These are phyloP conservation scores for Pontederia crassipes DNA, from an alignment of 176 grass and related monocot genomes.

Conservation along the genomic window DNA sequence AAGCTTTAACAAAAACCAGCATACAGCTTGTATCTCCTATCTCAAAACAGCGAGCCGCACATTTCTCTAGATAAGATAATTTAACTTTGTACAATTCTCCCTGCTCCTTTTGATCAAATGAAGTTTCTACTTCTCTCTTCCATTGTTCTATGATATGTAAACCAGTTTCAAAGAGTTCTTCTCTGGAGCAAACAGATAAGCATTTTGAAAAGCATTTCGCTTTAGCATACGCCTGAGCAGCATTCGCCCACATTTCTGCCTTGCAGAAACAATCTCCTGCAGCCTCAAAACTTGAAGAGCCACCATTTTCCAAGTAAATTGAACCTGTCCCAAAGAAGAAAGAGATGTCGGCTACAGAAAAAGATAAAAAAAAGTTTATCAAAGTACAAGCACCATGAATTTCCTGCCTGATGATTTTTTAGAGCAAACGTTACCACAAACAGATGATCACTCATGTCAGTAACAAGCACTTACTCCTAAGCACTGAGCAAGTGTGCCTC, in stretches of 20 bases:
- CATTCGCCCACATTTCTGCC: slow-evolving; percentile 34
- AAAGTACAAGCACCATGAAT: not conserved
- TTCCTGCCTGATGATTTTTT: not conserved
- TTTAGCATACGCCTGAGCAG: slow-evolving; percentile 57
- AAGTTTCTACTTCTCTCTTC: slow-evolving; percentile 28
- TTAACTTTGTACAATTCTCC: slow-evolving; percentile 17
- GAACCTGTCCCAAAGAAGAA: slow-evolving; percentile 31
- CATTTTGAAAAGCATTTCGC: slow-evolving; percentile 54
- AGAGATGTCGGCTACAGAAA: not conserved
- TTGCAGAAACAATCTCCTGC: slow-evolving; percentile 55
- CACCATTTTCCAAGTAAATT: slow-evolving; percentile 60
- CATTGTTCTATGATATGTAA: slow-evolving; percentile 40
- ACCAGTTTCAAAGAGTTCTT: slow-evolving; percentile 36
- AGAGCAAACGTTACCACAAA: too few species aligned
- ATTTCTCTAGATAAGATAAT: slow-evolving; percentile 38
- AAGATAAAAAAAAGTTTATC: not conserved
- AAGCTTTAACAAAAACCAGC: slow-evolving; percentile 52
- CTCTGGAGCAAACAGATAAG: slow-evolving; percentile 43
- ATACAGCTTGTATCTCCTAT: slow-evolving; percentile 44
- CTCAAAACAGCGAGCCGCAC: slow-evolving; percentile 29
- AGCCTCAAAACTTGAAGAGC: slow-evolving; percentile 51
- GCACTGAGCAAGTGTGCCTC: too few species aligned
- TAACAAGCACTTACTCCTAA: too few species aligned
- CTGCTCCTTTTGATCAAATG: slow-evolving; percentile 13
- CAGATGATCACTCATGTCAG: too few species aligned